Percentiles rank a stretch among this genome's conserved stretches.
Conservation (phyloP, 129 eudicot genomes). For the Saussurea involucrata region DNA sequence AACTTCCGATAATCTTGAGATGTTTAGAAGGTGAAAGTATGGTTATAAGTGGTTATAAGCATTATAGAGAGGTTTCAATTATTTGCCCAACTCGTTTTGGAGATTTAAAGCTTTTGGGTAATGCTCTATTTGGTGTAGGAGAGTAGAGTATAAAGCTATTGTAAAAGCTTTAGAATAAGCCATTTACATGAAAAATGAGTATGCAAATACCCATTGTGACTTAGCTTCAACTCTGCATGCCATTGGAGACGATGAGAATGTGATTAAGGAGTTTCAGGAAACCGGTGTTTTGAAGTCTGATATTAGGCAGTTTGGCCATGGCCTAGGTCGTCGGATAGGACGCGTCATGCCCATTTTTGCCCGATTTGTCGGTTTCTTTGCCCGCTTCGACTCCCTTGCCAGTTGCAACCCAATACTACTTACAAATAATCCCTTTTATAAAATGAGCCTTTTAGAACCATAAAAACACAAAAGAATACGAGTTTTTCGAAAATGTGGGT, state of each 20-base stretch:
- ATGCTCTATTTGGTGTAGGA: conserved; percentile 96
- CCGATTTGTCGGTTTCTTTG: too few relatives aligned
- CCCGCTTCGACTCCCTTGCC: too few relatives aligned
- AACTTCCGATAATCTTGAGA: conserved; percentile 95
- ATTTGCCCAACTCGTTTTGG: conserved; percentile 93
- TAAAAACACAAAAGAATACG: too few relatives aligned
- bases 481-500: too few relatives aligned
- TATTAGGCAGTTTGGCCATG: too few relatives aligned
- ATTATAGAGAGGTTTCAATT: conserved; percentile 96
- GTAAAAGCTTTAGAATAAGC: conserved; percentile 96
- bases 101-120: conserved; percentile 94
- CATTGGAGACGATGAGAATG: conserved; percentile 86
- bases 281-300: conserved; percentile 92
- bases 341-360: too few relatives aligned
- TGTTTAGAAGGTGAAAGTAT: conserved; percentile 90
- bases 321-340: too few relatives aligned
- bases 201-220: conserved; percentile 96
- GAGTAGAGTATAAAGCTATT: conserved; percentile 94
- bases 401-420: too few relatives aligned
- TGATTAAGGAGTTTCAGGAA: conserved; percentile 91
- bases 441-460: too few relatives aligned
- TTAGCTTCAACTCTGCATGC: conserved; percentile 97
- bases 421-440: too few relatives aligned
- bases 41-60: conserved; percentile 96
- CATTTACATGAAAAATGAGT: conserved; percentile 88